These are phyloP conservation scores for Euphorbia schlechtendalii DNA, from an alignment of 441 rosid genomes.

Conservation along the genomic window DNA sequence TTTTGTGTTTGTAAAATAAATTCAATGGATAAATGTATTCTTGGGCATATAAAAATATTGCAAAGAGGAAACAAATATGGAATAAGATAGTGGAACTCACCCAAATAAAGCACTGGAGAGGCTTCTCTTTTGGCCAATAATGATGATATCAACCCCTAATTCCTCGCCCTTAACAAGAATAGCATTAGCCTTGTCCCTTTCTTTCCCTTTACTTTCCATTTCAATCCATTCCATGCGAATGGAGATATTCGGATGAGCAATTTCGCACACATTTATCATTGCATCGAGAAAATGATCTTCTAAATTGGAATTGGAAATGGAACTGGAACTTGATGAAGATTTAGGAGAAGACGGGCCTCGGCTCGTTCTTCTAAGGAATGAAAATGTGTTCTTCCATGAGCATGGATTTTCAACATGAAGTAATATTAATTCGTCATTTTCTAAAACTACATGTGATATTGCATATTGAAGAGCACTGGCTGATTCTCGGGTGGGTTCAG, in stretches of 20 bases:
- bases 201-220: slow-evolving; percentile 29
- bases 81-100: too few relatives aligned
- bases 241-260: slow-evolving; percentile 47
- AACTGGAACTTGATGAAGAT: too few relatives aligned
- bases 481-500: slow-evolving; percentile 37
- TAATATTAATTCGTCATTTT: slow-evolving; percentile 39
- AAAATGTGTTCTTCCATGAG: slow-evolving; percentile 55
- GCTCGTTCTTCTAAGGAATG: slow-evolving; percentile 44
- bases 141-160: slow-evolving; percentile 48
- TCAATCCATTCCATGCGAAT: slow-evolving; percentile 35
- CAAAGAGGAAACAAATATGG: too few relatives aligned
- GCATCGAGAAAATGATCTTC: slow-evolving; percentile 57
- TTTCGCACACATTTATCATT: slow-evolving; percentile 54
- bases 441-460: slow-evolving; percentile 35
- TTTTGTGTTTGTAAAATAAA: too few relatives aligned
- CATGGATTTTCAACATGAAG: slow-evolving; percentile 34
- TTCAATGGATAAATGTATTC: too few relatives aligned
- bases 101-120: slow-evolving; percentile 62
- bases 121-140: slow-evolving; percentile 70
- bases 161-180: slow-evolving; percentile 43
- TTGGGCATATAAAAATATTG: too few relatives aligned
- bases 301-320: too few relatives aligned
- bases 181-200: slow-evolving; percentile 39
- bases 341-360: too few relatives aligned
- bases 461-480: slow-evolving; percentile 46